Conservation (phyloP, 2,329 filamentous ascomycete species). For the Hypoxylon sp. region DNA sequence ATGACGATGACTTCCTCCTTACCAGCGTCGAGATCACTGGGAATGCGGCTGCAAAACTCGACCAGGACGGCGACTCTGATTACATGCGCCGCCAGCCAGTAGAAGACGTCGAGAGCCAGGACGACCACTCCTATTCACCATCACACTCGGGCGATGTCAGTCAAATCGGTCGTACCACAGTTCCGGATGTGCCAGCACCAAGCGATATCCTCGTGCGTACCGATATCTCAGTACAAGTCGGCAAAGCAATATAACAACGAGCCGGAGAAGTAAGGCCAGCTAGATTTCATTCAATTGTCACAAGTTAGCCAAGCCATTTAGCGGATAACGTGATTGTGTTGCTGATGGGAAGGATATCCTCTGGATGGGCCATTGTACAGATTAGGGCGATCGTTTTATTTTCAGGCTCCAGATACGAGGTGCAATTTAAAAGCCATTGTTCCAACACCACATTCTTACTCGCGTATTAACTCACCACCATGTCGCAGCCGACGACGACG, state of each 20-base stretch:
- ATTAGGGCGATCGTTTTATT: not conserved
- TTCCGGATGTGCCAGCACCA: not conserved
- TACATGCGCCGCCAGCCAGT: constrained; percentile 4
- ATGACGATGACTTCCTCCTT: constrained; percentile 36
- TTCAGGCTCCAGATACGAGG: too few relatives aligned
- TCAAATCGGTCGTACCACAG: not conserved
- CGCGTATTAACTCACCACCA: too few relatives aligned
- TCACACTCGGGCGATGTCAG: not conserved
- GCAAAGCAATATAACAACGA: constrained; percentile 7
- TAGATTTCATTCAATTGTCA: not conserved
- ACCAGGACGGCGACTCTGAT: constrained; percentile 5
- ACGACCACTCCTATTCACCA: not conserved
- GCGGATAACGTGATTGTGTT: not conserved
- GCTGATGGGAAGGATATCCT: not conserved
- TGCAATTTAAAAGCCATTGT: too few relatives aligned
- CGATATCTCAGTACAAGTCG: constrained; percentile 34
- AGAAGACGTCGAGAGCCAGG: constrained; percentile 11
- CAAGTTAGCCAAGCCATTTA: not conserved
- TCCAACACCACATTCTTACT: too few relatives aligned
- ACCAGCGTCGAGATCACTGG: constrained; percentile 30
- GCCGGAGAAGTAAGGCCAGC: too few relatives aligned
- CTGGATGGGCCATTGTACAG: not conserved
- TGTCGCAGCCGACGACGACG: too few relatives aligned
- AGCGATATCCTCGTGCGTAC: constrained; percentile 36
- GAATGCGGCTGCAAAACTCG: constrained; percentile 9